Percentiles rank a stretch among this genome's conserved stretches.
These are phyloP conservation scores for Chrysoporthe puriensis DNA, from an alignment of 2,329 filamentous ascomycete genomes.

Conservation along the genomic window DNA sequence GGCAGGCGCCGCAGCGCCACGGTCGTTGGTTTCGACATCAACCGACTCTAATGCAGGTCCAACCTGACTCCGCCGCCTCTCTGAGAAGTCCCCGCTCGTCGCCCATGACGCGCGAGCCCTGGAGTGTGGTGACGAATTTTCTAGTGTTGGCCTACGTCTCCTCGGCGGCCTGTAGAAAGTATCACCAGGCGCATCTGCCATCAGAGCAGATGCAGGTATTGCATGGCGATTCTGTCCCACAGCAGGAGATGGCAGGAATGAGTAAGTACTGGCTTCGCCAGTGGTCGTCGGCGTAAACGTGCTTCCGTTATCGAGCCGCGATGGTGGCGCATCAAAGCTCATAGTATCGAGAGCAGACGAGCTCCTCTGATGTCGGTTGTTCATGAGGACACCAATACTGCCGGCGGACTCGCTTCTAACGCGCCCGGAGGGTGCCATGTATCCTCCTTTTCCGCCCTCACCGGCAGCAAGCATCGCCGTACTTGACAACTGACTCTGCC, in stretches of 20 bases:
- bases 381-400: slow-evolving; percentile 56
- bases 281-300: slow-evolving; percentile 75
- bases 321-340: slow-evolving; percentile 48
- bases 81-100: slow-evolving; percentile 42
- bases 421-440: slow-evolving; percentile 56
- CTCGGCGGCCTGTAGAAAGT: slow-evolving; percentile 90
- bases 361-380: slow-evolving; percentile 49
- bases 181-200: slow-evolving; percentile 62
- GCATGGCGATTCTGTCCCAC: slow-evolving; percentile 46
- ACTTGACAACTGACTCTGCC: slow-evolving; percentile 82
- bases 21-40: slow-evolving; percentile 44
- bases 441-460: slow-evolving; percentile 65
- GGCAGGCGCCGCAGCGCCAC: slow-evolving; percentile 46
- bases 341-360: slow-evolving; percentile 59
- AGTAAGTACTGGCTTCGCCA: slow-evolving; percentile 71
- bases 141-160: slow-evolving; percentile 45
- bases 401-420: slow-evolving; percentile 65
- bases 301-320: slow-evolving; percentile 60
- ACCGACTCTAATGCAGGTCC: slow-evolving; percentile 41
- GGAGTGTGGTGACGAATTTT: slow-evolving; percentile 53
- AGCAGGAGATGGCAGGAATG: slow-evolving; percentile 66
- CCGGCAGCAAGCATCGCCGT: slow-evolving; percentile 77
- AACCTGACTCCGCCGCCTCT: slow-evolving; percentile 44
- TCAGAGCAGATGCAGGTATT: slow-evolving; percentile 49
- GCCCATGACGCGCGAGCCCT: slow-evolving; percentile 42